Conservation (phyloP, 2,329 filamentous ascomycete genomes). For the Exophiala alcalophila region DNA sequence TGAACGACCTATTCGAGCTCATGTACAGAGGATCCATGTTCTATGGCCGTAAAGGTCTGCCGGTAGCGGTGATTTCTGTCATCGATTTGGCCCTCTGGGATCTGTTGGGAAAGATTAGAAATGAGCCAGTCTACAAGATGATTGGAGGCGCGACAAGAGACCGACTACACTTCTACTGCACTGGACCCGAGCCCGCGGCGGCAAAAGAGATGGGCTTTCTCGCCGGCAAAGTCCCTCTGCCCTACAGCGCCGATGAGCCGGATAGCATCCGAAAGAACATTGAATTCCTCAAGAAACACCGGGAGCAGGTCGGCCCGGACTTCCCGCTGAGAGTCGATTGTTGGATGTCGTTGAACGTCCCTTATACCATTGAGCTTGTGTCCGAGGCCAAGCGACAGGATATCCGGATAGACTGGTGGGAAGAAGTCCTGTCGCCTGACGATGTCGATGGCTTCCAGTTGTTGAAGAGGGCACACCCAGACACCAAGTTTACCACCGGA, state of each 20-base stretch:
- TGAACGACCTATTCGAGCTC: constrained; percentile 88
- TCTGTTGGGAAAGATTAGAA: constrained; percentile 82
- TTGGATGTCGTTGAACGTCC: constrained; percentile 92
- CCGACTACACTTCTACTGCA: constrained; percentile 89
- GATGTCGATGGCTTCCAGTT: constrained; percentile 87
- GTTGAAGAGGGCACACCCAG: constrained; percentile 86
- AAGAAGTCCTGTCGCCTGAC: constrained; percentile 87
- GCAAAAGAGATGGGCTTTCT: constrained; percentile 86
- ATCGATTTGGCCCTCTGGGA: constrained; percentile 94
- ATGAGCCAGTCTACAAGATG: constrained; percentile 90
- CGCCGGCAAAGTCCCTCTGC: constrained; percentile 84
- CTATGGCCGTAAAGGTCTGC: constrained; percentile 89
- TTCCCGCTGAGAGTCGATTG: constrained; percentile 95
- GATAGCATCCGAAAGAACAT: constrained; percentile 83
- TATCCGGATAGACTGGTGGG: constrained; percentile 94
- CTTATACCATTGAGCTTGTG: constrained; percentile 88
- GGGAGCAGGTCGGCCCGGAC: constrained; percentile 79
- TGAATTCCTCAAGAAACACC: constrained; percentile 80
- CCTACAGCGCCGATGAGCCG: constrained; percentile 82
- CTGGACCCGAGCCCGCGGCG: constrained; percentile 75
- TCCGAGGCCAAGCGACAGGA: constrained; percentile 76
- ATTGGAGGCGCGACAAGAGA: constrained; percentile 81
- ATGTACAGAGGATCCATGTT: constrained; percentile 98
- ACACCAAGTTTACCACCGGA: constrained; percentile 89
- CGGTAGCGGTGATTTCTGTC: constrained; percentile 86